Base-by-base conservation (phyloP, 2,329 filamentous ascomycete genomes). In the Claviceps capensis region DNA sequence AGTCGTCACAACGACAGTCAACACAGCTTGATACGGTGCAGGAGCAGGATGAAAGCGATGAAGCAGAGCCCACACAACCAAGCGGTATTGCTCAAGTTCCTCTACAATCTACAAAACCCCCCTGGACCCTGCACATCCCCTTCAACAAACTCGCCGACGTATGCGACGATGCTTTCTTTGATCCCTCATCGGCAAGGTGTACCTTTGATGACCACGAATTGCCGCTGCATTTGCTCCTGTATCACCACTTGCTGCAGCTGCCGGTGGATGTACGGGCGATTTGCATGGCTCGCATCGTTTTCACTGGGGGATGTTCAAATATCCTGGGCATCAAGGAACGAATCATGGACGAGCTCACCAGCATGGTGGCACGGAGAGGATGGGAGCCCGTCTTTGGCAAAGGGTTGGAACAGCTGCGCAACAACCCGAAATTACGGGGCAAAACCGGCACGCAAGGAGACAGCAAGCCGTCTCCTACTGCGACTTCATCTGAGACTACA, bases 261-360 rank as follows among this genome's bases (percentile, higher is more conserved):
- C 86, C 89, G 0, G 70, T 91, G 4, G 93, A 98, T 65, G 82
- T 90, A 4, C 82, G 93, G 23, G 83, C 86, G 1, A 69, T 84
- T 4, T 96, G 91, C 66, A 93, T 96, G 82, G 83, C 89, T 1
- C 85, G 91, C 41, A 86, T 97, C 46, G 73, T 95, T 16, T 86
- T 98, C 61, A 85, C 84, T 0, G 93, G 93, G 36, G 88, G 88
- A 2, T 85, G 85, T 47, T 82, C 88, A 5, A 78, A 78, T 26
- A 81, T 96, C 8, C 77, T 90, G 0, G 93, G 93, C 1, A 70
- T 98, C 26, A 88, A 87, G 57, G 74, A 77, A 23, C 81, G 91
- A 26, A 76, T 95, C 40, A 68, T 95, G 36, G 78, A 85, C 52
- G 90, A 97, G 60, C 69, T 97, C 1, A 75, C 77, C 4, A 67